Evolutionary conservation across 371 early-diverging fungal genomes (phyloP).

Genomic region (Mortierella sp.): DNA sequence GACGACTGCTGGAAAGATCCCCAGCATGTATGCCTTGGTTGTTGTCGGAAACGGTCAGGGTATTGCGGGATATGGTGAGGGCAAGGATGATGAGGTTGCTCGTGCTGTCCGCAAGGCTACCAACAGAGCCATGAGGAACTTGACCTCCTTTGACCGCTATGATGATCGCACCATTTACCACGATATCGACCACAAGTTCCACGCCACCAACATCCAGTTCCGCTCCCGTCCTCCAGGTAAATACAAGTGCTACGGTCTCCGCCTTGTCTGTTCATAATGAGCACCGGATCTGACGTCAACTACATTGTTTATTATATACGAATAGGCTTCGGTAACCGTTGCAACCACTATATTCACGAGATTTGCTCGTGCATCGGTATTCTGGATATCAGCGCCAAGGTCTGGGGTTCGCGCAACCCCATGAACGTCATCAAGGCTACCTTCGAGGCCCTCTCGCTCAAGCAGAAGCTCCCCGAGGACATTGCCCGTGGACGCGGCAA

Average conservation of each 20-base stretch:
- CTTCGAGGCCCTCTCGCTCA: constrained; percentile 87
- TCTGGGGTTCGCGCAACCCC: constrained; percentile 92
- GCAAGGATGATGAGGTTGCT: constrained; percentile 85
- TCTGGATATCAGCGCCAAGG: constrained; percentile 92
- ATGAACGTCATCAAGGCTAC: constrained; percentile 98
- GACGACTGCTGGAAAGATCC: constrained; percentile 90
- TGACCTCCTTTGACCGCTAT: constrained; percentile 89
- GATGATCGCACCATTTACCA: constrained; percentile 95
- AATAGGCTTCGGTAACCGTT: constrained; percentile 92
- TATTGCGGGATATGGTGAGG: constrained; percentile 95
- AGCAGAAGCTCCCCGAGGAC: constrained; percentile 88
- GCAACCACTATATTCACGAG: constrained; percentile 95
- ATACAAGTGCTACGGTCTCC: neutral
- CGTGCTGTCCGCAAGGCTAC: constrained; percentile 94
- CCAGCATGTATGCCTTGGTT: constrained; percentile 90
- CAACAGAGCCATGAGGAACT: constrained; percentile 87
- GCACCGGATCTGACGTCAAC: neutral
- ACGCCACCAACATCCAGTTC: constrained; percentile 86
- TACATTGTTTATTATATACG: neutral
- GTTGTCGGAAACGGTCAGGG: constrained; percentile 97
- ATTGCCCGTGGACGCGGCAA: constrained; percentile 93
- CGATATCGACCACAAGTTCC: constrained; percentile 92
- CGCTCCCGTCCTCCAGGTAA: constrained; percentile 93
- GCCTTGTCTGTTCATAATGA: too few species aligned
- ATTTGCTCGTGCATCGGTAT: constrained; percentile 95